Percentiles rank a stretch among this genome's conserved stretches.
Evolutionary conservation across 176 grass and related monocot species (phyloP).

Genomic region (Rhynchospora tenuis): DNA sequence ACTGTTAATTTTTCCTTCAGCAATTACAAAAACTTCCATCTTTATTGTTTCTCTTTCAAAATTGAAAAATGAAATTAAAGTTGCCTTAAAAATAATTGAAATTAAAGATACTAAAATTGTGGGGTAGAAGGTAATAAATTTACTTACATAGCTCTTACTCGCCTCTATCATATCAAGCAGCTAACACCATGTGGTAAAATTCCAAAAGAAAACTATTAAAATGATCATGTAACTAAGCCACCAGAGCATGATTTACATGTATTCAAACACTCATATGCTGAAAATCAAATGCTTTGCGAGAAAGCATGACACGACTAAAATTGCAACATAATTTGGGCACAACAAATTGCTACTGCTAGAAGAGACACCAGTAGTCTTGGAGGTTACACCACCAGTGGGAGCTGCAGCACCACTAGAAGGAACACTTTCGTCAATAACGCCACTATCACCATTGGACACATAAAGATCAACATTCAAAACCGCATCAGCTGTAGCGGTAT

Average conservation of each 20-base stretch:
- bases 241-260: not conserved
- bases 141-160: not conserved
- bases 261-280: slow-evolving; percentile 2
- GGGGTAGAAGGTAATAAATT: not conserved
- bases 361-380: not conserved
- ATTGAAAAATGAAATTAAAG: not conserved
- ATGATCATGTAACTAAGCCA: not conserved
- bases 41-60: not conserved
- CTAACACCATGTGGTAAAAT: not conserved
- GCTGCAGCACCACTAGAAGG: not conserved
- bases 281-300: slow-evolving; percentile 1
- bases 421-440: slow-evolving; percentile 1
- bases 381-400: not conserved
- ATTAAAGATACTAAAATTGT: not conserved
- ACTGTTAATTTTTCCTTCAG: not conserved
- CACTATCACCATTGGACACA: slow-evolving; percentile 2
- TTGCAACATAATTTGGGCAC: slow-evolving; percentile 10
- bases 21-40: too few species aligned
- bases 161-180: not conserved
- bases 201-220: not conserved
- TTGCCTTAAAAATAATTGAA: not conserved
- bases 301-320: slow-evolving; percentile 11
- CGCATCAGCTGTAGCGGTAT: slow-evolving; percentile 7
- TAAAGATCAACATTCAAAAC: slow-evolving; percentile 50
- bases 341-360: not conserved